Evolutionary conservation across 257 asterid genomes (phyloP).

Genomic region (Rhazya stricta): DNA sequence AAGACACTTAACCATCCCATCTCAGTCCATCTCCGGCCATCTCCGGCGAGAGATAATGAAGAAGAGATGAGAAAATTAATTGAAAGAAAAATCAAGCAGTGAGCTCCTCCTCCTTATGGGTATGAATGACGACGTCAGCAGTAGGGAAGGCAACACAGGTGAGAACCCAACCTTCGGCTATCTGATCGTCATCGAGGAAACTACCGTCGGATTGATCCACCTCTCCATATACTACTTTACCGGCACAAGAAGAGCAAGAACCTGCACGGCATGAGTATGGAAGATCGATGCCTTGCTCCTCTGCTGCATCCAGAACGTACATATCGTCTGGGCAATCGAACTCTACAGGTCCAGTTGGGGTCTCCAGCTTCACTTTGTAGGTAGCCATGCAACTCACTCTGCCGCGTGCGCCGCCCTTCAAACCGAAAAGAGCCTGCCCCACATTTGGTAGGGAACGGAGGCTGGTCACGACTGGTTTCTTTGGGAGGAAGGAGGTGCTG

Average conservation of each 20-base stretch:
- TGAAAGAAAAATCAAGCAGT: neutral
- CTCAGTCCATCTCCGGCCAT: no score
- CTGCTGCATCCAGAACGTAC: slow-evolving; percentile 69
- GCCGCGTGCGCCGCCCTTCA: slow-evolving; percentile 23
- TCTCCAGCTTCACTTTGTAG: slow-evolving; percentile 58
- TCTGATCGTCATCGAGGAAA: slow-evolving; percentile 74
- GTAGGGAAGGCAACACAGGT: slow-evolving; percentile 67
- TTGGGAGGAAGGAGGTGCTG: slow-evolving; percentile 51
- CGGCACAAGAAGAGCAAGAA: slow-evolving; percentile 85
- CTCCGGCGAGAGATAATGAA: neutral
- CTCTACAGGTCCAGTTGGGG: slow-evolving; percentile 40
- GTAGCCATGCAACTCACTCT: slow-evolving; percentile 54
- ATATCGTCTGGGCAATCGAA: slow-evolving; percentile 43
- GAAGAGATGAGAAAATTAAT: neutral
- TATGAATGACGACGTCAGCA: slow-evolving; percentile 47
- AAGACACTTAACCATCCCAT: no score
- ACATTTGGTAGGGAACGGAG: slow-evolving; percentile 33
- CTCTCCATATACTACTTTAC: slow-evolving; percentile 42
- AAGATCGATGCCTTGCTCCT: slow-evolving; percentile 51
- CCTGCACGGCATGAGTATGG: slow-evolving; percentile 95
- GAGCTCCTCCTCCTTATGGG: slow-evolving; percentile 79
- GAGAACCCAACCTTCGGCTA: slow-evolving; percentile 51
- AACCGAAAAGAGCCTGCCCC: slow-evolving; percentile 28
- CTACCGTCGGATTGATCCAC: slow-evolving; percentile 72
- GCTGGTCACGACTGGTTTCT: slow-evolving; percentile 32